Evolutionary conservation across 2,329 filamentous ascomycete species (phyloP).

Genomic region (Aspergillus japonicus): DNA sequence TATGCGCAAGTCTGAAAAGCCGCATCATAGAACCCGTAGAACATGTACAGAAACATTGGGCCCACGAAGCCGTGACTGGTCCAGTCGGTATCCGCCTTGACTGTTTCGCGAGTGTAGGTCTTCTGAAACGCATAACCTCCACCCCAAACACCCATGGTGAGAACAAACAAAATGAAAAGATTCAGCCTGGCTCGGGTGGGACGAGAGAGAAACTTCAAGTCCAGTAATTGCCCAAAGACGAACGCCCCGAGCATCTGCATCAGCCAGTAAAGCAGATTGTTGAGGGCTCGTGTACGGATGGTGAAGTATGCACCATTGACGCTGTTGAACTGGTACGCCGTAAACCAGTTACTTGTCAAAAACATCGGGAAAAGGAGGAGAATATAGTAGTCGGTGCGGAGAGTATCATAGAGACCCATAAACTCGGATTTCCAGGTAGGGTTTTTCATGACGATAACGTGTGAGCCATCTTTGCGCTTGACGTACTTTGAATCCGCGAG

Average conservation of each 20-base stretch:
- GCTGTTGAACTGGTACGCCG: slow-evolving; percentile 74
- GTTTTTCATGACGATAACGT: slow-evolving; percentile 85
- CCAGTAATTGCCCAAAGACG: slow-evolving; percentile 70
- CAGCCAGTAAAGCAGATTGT: slow-evolving; percentile 75
- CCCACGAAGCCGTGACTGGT: slow-evolving; percentile 66
- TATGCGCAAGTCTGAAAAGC: slow-evolving; percentile 88
- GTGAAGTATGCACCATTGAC: slow-evolving; percentile 71
- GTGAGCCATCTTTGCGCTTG: slow-evolving; percentile 72
- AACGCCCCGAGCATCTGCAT: slow-evolving; percentile 76
- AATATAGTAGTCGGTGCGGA: slow-evolving; percentile 70
- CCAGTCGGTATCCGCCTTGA: slow-evolving; percentile 60
- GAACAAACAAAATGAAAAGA: slow-evolving; percentile 60
- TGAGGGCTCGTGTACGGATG: slow-evolving; percentile 71
- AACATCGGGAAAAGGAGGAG: slow-evolving; percentile 79
- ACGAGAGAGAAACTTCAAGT: slow-evolving; percentile 60
- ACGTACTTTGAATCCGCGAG: slow-evolving; percentile 72
- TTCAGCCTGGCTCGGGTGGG: slow-evolving; percentile 65
- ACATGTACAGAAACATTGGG: slow-evolving; percentile 85
- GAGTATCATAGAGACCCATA: slow-evolving; percentile 69
- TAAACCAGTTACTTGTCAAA: slow-evolving; percentile 76
- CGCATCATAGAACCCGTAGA: slow-evolving; percentile 86
- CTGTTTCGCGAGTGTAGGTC: slow-evolving; percentile 52
- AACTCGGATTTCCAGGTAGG: slow-evolving; percentile 82
- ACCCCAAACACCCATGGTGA: slow-evolving; percentile 80
- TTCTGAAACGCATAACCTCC: slow-evolving; percentile 77